Conservation (phyloP, 805 yeast species). For the Candida golubevii region DNA sequence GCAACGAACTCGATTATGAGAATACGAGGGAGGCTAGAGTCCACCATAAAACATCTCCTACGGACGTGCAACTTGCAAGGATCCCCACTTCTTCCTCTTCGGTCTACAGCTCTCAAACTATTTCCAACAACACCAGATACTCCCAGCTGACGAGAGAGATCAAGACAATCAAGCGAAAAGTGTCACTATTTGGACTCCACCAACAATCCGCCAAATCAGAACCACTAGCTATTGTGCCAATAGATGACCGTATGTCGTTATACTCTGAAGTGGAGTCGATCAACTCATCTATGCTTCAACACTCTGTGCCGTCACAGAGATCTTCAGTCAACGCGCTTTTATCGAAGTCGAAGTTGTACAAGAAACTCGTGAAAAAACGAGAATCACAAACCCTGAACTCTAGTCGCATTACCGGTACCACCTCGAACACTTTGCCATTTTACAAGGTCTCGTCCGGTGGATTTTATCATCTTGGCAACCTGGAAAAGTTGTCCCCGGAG, state of each 20-base stretch:
- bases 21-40: constrained; percentile 2
- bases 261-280: no score
- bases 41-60: not conserved
- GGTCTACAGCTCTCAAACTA: constrained; percentile 1
- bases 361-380: constrained; percentile 33
- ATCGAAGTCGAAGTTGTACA: constrained; percentile 34
- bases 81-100: constrained; percentile 5
- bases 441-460: constrained; percentile 17
- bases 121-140: constrained; percentile 4
- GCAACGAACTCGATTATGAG: constrained; percentile 10
- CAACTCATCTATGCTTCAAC: no score
- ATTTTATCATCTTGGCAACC: constrained; percentile 11
- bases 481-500: not conserved
- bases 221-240: no score
- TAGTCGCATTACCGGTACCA: constrained; percentile 12
- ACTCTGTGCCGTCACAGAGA: no score
- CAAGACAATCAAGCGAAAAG: constrained; percentile 9
- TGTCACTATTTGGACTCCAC: constrained; percentile 11
- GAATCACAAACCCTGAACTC: constrained; percentile 26
- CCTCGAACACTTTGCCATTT: constrained; percentile 23
- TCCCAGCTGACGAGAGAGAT: constrained; percentile 13
- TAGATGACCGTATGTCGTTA: no score
- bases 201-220: not conserved
- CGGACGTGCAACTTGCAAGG: constrained; percentile 2
- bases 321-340: constrained; percentile 19